Evolutionary conservation across 768 basidiomycete genomes (phyloP).

Genomic region (Kwoniella sp.): DNA sequence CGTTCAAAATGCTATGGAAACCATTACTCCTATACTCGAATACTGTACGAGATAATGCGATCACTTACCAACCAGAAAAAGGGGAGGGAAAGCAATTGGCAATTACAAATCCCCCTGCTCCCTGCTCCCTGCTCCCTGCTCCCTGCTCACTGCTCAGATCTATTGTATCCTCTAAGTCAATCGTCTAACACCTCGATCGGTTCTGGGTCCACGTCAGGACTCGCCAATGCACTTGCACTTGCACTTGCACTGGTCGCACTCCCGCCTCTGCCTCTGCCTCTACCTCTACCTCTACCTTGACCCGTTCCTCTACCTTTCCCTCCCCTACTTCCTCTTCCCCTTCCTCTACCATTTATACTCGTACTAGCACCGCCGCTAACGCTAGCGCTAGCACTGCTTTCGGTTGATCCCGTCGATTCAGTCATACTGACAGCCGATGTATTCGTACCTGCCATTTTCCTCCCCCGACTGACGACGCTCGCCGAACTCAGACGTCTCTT

Average conservation of each 20-base stretch:
- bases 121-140: too few species aligned
- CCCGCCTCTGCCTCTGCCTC: conserved; percentile 8
- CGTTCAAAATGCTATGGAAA: too few species aligned
- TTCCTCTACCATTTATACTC: neutral
- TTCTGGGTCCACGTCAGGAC: neutral
- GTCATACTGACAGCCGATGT: conserved; percentile 12
- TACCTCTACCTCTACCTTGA: conserved; percentile 3
- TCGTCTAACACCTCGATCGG: neutral
- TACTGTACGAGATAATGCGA: too few species aligned
- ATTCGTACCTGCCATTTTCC: conserved; percentile 13
- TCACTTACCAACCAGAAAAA: too few species aligned
- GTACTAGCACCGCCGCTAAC: neutral
- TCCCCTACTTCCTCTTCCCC: conserved; percentile 4
- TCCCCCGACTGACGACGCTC: conserved; percentile 4
- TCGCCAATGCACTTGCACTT: neutral
- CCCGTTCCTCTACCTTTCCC: conserved; percentile 7
- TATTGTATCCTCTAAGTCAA: too few species aligned
- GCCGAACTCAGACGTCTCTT: conserved; percentile 18
- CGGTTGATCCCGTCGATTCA: conserved; percentile 1
- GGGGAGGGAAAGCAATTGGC: too few species aligned
- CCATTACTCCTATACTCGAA: too few species aligned
- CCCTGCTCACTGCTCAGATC: too few species aligned
- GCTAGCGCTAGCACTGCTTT: conserved; percentile 3
- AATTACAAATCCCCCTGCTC: too few species aligned
- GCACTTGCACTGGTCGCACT: neutral